Percentiles rank a stretch among this genome's conserved stretches.
These are phyloP conservation scores for Saccharomycopsis lassenensis DNA, from an alignment of 805 yeast genomes.

Conservation along the genomic window DNA sequence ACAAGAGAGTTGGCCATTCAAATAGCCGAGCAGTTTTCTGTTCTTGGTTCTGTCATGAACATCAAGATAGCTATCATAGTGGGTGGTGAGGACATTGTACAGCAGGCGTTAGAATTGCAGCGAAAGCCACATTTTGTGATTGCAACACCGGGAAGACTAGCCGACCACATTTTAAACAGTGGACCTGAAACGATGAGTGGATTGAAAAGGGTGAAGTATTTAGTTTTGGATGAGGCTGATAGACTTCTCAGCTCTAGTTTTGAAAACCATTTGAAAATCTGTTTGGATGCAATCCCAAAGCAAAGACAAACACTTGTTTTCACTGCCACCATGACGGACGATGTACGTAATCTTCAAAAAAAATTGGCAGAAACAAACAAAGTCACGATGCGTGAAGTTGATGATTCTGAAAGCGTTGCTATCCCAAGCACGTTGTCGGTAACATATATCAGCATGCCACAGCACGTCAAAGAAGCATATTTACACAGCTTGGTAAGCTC, in stretches of 20 bases:
- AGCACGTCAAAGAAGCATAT: slow-evolving; percentile 84
- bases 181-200: slow-evolving; percentile 85
- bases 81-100: slow-evolving; percentile 92
- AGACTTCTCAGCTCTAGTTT: slow-evolving; percentile 76
- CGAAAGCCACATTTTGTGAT: slow-evolving; percentile 85
- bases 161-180: slow-evolving; percentile 78
- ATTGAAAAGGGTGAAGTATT: slow-evolving; percentile 60
- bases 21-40: slow-evolving; percentile 93
- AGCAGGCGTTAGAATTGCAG: slow-evolving; percentile 74
- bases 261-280: slow-evolving; percentile 62
- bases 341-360: slow-evolving; percentile 71
- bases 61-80: slow-evolving; percentile 74
- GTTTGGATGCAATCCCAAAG: slow-evolving; percentile 63
- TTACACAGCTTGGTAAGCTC: slow-evolving; percentile 55
- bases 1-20: slow-evolving; percentile 91
- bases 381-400: slow-evolving; percentile 63
- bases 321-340: slow-evolving; percentile 93
- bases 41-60: slow-evolving; percentile 83
- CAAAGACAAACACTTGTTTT: slow-evolving; percentile 81
- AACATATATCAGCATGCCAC: slow-evolving; percentile 67
- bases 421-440: slow-evolving; percentile 65
- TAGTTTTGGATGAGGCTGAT: slow-evolving; percentile 96
- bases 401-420: slow-evolving; percentile 61
- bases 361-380: slow-evolving; percentile 45
- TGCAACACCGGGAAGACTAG: slow-evolving; percentile 95